Evolutionary conservation across 2,329 filamentous ascomycete genomes (phyloP).

Genomic region (Paecilomyces sp.): DNA sequence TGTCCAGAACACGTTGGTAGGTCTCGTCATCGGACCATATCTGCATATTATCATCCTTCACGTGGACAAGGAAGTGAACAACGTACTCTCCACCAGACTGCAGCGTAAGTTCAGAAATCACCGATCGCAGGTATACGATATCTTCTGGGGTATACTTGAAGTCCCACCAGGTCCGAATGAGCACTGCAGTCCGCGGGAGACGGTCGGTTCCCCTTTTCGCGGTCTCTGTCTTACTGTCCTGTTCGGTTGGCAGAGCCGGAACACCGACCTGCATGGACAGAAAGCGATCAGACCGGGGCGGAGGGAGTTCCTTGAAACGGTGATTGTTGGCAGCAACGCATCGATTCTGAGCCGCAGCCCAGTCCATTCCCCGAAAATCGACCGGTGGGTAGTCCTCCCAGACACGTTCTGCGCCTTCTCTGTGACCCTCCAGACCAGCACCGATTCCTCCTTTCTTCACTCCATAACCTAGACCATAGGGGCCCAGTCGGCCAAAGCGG

Average conservation of each 20-base stretch:
- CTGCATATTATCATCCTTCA: constrained; percentile 67
- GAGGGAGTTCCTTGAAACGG: constrained; percentile 52
- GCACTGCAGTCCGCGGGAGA: constrained; percentile 59
- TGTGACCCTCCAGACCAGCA: constrained; percentile 77
- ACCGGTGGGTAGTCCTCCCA: constrained; percentile 67
- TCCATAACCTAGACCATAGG: constrained; percentile 86
- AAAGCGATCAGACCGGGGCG: constrained; percentile 27
- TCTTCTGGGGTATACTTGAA: constrained; percentile 73
- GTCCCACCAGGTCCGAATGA: constrained; percentile 73
- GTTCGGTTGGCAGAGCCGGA: constrained; percentile 8
- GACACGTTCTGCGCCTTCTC: constrained; percentile 69
- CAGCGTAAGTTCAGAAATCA: constrained; percentile 70
- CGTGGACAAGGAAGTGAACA: constrained; percentile 71
- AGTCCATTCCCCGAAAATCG: constrained; percentile 69
- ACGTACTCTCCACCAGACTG: constrained; percentile 68
- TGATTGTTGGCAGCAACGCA: constrained; percentile 65
- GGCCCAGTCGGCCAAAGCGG: constrained; percentile 76
- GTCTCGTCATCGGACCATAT: constrained; percentile 75
- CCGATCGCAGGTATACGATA: constrained; percentile 71
- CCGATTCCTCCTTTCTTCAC: constrained; percentile 70
- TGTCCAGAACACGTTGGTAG: constrained; percentile 64
- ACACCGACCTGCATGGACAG: constrained; percentile 25
- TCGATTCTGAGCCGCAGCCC: constrained; percentile 68
- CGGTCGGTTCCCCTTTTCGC: constrained; percentile 15
- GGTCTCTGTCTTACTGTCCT: constrained; percentile 10